A percentile compares a stretch with the other conserved stretches of the same genome.
Conservation (phyloP, 1,284 basidiomycete genomes). For the Laetiporus sulphureus region DNA sequence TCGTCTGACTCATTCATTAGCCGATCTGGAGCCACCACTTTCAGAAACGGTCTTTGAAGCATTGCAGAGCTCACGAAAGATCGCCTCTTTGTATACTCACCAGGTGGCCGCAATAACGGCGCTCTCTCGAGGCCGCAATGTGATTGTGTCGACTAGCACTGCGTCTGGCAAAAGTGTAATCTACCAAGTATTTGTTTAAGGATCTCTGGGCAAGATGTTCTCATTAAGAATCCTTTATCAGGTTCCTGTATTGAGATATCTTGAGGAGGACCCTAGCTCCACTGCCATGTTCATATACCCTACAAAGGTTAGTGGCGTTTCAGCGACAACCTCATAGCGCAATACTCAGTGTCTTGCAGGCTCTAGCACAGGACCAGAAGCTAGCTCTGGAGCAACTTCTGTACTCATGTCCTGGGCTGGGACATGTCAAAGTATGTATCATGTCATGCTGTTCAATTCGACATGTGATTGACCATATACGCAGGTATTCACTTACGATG, state of each 20-base stretch:
- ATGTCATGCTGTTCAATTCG: constrained; percentile 3
- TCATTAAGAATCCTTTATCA: constrained; percentile 23
- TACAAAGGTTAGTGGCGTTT: constrained; percentile 73
- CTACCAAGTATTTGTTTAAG: constrained; percentile 61
- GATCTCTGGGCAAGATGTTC: background rate
- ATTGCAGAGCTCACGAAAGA: constrained; percentile 55
- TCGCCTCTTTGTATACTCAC: constrained; percentile 69
- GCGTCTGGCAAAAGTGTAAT: constrained; percentile 92
- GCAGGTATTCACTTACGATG: constrained; percentile 79
- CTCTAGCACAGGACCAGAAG: constrained; percentile 86
- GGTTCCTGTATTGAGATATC: constrained; percentile 67
- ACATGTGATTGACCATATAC: constrained; percentile 1
- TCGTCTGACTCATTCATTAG: constrained; percentile 27
- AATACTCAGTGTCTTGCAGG: too few relatives aligned
- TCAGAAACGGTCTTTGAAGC: constrained; percentile 55
- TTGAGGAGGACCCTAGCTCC: constrained; percentile 55
- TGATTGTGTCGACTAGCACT: constrained; percentile 88
- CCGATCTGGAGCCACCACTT: constrained; percentile 45
- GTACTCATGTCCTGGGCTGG: constrained; percentile 52
- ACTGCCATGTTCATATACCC: constrained; percentile 88
- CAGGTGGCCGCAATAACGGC: constrained; percentile 76
- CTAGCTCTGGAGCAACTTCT: constrained; percentile 64
- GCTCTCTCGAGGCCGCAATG: constrained; percentile 56
- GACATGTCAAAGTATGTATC: constrained; percentile 44
- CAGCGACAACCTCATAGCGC: too few relatives aligned